Evolutionary conservation across 148 eudicot genomes (phyloP), one percentile per base, ranked within the genome.

Genomic region (Fagopyrum homotropicum): DNA sequence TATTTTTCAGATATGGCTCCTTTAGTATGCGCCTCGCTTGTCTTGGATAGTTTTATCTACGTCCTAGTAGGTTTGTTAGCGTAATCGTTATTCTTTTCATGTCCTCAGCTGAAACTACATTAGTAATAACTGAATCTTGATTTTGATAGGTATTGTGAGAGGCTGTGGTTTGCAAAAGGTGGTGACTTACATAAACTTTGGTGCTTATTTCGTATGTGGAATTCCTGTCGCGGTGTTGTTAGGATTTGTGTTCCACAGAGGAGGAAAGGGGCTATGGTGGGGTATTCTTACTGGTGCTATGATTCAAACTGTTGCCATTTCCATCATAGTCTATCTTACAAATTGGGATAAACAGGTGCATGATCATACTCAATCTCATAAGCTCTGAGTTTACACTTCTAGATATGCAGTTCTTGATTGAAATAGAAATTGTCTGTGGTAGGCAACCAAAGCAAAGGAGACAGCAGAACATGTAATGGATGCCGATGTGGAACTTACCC

Each of bases 91-190:
- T 8, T 49, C 52, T 9, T 9, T 49, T 9, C 12, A 49, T 35
- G 11, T 49, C 52, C 11, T 40, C 30, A 22, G 4, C 35, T 66
- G 5, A 10, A 17, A 22, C 8, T 66, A 35, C 45, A 17, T 26
- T 26, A 22, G 71, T 11, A 43, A 48, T 26, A 59, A 66, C 46
- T 77, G 0, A 40, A 43, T 73, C 8, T 72, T 49, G 9, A 8
- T 12, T 49, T 35, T 35, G 40, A 8, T 49, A 90, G 94, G 91
- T 4, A 82, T 80, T 43, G 86, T 82, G 8, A 86, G 91, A 86
- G 94, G 94, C 48, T 84, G 95, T 79, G 95, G 95, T 19, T 73
- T 80, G 85, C 92, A 90, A 75, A 86, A 86, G 74, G 80, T 88
- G 45, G 91, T 88, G n/a, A 90, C 95, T 1, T 64, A 75, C 59